These are phyloP conservation scores for Cinnamomum micranthum DNA, from an alignment of 164 flowering plant species.

Conservation along the genomic window DNA sequence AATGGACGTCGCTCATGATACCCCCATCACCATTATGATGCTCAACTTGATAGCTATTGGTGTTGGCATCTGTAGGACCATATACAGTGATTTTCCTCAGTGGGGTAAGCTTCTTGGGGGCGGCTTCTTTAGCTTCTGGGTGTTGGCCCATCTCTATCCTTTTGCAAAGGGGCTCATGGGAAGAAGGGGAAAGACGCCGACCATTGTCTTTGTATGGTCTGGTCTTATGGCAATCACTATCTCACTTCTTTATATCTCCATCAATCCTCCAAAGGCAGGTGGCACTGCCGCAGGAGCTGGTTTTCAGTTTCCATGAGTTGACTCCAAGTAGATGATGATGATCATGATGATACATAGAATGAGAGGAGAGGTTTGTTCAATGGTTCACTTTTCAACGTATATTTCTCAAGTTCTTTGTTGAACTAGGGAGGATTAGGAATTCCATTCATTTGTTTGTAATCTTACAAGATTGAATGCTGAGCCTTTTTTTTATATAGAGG, in stretches of 20 bases:
- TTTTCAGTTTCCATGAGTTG: constrained; percentile 37
- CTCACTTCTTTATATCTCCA: constrained; percentile 57
- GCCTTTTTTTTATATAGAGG: background rate
- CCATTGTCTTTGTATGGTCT: constrained; percentile 74
- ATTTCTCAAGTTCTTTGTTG: too few relatives aligned
- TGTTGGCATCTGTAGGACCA: constrained; percentile 47
- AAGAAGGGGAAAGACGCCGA: constrained; percentile 62
- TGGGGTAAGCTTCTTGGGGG: constrained; percentile 77
- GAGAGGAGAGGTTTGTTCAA: too few relatives aligned
- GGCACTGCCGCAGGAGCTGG: constrained; percentile 13
- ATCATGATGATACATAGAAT: too few relatives aligned
- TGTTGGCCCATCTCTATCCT: constrained; percentile 70
- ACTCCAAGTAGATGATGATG: too few relatives aligned
- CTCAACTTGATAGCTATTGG: constrained; percentile 54
- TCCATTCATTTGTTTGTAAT: too few relatives aligned
- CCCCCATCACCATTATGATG: constrained; percentile 62
- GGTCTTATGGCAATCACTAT: constrained; percentile 72
- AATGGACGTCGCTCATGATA: constrained; percentile 74
- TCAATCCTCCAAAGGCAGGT: constrained; percentile 33
- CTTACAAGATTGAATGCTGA: too few relatives aligned
- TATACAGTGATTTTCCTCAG: constrained; percentile 46
- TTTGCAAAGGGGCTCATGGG: constrained; percentile 88
- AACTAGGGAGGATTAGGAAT: too few relatives aligned
- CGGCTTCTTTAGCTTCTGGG: constrained; percentile 79
- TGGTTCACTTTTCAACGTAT: too few relatives aligned